These are phyloP conservation scores for Aleurites moluccanus DNA, from an alignment of 441 rosid species.

Conservation along the genomic window DNA sequence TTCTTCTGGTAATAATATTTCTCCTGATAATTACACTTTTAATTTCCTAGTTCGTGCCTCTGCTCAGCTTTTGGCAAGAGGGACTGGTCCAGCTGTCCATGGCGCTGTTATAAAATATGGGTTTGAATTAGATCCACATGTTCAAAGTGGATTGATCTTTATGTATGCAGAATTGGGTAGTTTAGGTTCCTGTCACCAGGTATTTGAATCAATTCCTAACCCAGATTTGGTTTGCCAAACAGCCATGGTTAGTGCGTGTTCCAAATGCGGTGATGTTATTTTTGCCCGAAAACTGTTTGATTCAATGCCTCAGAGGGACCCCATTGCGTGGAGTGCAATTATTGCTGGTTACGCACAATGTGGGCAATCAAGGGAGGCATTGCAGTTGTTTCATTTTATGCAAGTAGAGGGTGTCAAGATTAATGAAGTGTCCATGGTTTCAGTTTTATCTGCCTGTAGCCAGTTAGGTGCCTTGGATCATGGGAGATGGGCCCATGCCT, in stretches of 20 bases:
- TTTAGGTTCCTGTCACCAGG: constrained; percentile 35
- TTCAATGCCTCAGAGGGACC: constrained; percentile 49
- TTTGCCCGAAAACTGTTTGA: constrained; percentile 51
- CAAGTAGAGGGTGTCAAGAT: constrained; percentile 56
- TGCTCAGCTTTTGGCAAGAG: constrained; percentile 33
- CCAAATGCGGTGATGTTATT: constrained; percentile 45
- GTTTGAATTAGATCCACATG: constrained; percentile 48
- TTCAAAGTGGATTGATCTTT: constrained; percentile 48
- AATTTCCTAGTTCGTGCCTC: constrained; percentile 58
- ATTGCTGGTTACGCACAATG: constrained; percentile 50
- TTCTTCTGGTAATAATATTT: constrained; percentile 23
- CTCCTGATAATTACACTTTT: constrained; percentile 59
- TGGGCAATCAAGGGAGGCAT: constrained; percentile 46
- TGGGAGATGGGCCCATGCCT: constrained; percentile 62
- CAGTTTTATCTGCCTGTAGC: constrained; percentile 55
- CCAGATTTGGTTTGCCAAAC: constrained; percentile 56
- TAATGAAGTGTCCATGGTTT: constrained; percentile 47
- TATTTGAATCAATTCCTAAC: constrained; percentile 33
- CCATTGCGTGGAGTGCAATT: constrained; percentile 57
- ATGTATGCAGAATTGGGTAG: constrained; percentile 52
- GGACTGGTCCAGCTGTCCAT: constrained; percentile 41
- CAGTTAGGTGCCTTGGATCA: constrained; percentile 56
- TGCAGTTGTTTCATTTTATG: constrained; percentile 48
- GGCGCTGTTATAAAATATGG: constrained; percentile 41
- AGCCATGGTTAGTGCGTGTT: constrained; percentile 43